Evolutionary conservation across 768 basidiomycete genomes (phyloP), one percentile per base, ranked within the genome.

Genomic region (Collybiopsis confluens): DNA sequence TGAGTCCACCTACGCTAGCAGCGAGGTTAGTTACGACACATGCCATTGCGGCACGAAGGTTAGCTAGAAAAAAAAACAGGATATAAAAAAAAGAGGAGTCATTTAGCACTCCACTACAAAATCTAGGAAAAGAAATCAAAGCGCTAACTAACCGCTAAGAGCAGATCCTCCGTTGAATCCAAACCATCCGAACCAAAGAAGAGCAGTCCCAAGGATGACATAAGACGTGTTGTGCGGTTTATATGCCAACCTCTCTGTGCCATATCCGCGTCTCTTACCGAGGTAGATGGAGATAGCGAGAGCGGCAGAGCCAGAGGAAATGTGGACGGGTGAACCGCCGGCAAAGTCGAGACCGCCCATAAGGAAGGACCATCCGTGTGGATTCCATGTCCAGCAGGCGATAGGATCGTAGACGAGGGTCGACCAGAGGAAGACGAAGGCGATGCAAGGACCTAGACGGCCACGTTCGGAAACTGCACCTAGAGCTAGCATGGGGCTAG

Each of bases 151-250:
- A 48, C 47, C 93, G 23, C 85, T 79, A 58, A 98, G 80, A 8
- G 94, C 94, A 15, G 85, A 88, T 21, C 96, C 96, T 6, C 95
- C 95, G 68, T 94, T 94, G 79, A 94, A 94, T 1, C 91, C 92
- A 56, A 96, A 92, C 95, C 95, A 98, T 4, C 90, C 90, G 54
- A 92, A 91, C 92, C 93, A 97, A 48, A 98, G 89, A 65, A 96
- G 80, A 2, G 88, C 82, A 0, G 96, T 98, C 9, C 96, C 96
- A n/a, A 97, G 74, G 41, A 97, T 77, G 56, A 98, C 92, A 64
- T 94, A 94, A 23, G 87, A 86, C 16, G 92, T 90, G 67, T 96
- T 97, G 65, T 95, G 90, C 1, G 96, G 94, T 69, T 79, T 95
- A 80, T 95, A 98, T 1, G 91, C 88, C 13, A 97, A 81, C 23